phyloP scores from a whole-genome alignment of 2,329 filamentous ascomycete genomes.

The Ascochyta clinopodiicola region DNA sequence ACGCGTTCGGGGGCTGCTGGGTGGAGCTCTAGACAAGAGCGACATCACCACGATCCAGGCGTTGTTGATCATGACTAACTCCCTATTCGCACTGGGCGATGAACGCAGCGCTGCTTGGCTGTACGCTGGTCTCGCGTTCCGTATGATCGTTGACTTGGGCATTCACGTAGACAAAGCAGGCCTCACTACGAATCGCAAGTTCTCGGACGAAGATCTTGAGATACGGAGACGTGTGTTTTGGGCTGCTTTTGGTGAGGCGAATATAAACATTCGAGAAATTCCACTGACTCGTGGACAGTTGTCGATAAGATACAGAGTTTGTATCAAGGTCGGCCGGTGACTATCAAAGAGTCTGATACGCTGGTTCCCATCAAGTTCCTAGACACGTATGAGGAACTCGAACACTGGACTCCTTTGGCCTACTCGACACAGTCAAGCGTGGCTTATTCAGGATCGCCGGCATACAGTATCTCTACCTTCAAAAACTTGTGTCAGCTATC shows the following conservation, averaged over 20 bases:
- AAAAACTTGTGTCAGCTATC: constrained; percentile 53
- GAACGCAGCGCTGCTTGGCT: constrained; percentile 63
- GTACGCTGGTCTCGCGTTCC: constrained; percentile 64
- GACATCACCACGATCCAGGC: constrained; percentile 63
- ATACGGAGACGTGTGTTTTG: constrained; percentile 55
- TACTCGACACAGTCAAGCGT: constrained; percentile 30
- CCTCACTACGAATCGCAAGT: constrained; percentile 38
- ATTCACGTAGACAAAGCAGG: constrained; percentile 56
- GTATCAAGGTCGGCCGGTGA: constrained; percentile 61
- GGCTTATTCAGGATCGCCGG: constrained; percentile 46
- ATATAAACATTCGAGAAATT: background rate
- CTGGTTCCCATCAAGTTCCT: constrained; percentile 57
- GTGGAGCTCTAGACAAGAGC: constrained; percentile 55
- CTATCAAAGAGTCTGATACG: constrained; percentile 55
- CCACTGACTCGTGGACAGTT: constrained; percentile 25
- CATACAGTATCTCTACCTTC: constrained; percentile 55
- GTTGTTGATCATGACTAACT: constrained; percentile 59
- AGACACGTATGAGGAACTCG: constrained; percentile 61
- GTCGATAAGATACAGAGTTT: constrained; percentile 62
- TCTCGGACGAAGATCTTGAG: constrained; percentile 56
- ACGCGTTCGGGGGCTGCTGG: constrained; percentile 56
- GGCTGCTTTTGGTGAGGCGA: constrained; percentile 50
- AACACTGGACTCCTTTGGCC: constrained; percentile 59
- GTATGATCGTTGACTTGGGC: constrained; percentile 62
- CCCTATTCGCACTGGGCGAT: constrained; percentile 59